These are phyloP conservation scores for Pezicula radicicola DNA, from an alignment of 2,329 filamentous ascomycete species.

Conservation along the genomic window DNA sequence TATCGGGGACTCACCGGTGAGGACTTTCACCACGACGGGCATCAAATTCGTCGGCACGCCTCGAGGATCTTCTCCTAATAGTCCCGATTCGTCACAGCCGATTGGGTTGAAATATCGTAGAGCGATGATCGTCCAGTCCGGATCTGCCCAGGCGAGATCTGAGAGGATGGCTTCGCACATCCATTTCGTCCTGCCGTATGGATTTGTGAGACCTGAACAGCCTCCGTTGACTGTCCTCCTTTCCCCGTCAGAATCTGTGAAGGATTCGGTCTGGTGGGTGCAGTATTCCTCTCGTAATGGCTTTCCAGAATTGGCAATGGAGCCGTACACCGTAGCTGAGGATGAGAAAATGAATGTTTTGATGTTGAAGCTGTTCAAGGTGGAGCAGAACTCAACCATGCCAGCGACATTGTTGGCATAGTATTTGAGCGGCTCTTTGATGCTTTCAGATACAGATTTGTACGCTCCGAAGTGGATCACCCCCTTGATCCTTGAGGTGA, in stretches of 20 bases:
- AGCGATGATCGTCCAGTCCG: conserved; percentile 58
- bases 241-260: conserved; percentile 36
- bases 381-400: conserved; percentile 52
- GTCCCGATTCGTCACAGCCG: conserved; percentile 59
- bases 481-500: conserved; percentile 48
- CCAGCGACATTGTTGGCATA: conserved; percentile 66
- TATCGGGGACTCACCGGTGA: conserved; percentile 48
- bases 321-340: conserved; percentile 63
- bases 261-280: conserved; percentile 46
- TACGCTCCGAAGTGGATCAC: conserved; percentile 67
- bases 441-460: conserved; percentile 64
- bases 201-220: conserved; percentile 56
- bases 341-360: conserved; percentile 66
- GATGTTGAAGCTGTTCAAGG: conserved; percentile 55
- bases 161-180: conserved; percentile 63
- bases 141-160: conserved; percentile 55
- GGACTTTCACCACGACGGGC: conserved; percentile 57
- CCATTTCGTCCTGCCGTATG: conserved; percentile 64
- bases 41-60: conserved; percentile 60
- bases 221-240: conserved; percentile 41
- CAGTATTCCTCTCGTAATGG: conserved; percentile 53
- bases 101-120: conserved; percentile 66
- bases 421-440: conserved; percentile 55
- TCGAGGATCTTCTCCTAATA: conserved; percentile 61
- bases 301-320: conserved; percentile 43